phyloP scores from a whole-genome alignment of 208 protist genomes.

The Cochliopodium minus region DNA sequence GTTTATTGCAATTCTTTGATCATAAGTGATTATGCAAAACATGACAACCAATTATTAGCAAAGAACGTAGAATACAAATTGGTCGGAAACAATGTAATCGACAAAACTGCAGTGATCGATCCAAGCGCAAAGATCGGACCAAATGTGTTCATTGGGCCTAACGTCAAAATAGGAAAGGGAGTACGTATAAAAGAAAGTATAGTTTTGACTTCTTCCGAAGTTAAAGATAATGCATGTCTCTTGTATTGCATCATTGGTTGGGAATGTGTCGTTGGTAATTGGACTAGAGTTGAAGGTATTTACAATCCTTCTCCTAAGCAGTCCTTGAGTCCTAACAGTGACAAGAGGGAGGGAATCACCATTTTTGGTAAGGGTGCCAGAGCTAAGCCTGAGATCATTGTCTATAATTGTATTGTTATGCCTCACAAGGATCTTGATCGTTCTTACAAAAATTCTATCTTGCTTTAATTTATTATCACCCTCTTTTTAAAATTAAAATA shows the following conservation, averaged over 20 bases:
- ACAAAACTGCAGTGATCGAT: slow-evolving; percentile 34
- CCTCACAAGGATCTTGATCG: slow-evolving; percentile 63
- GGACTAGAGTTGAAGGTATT: slow-evolving; percentile 60
- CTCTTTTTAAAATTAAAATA: too few relatives aligned
- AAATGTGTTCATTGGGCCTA: slow-evolving; percentile 69
- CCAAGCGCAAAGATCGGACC: slow-evolving; percentile 73
- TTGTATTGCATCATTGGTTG: slow-evolving; percentile 78
- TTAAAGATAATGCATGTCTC: slow-evolving; percentile 59
- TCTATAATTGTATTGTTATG: slow-evolving; percentile 71
- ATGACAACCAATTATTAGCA: background rate
- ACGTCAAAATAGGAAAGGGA: slow-evolving; percentile 63
- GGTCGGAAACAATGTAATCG: background rate
- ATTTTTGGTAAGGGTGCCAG: slow-evolving; percentile 81
- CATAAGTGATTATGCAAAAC: background rate
- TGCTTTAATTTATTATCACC: slow-evolving; percentile 22
- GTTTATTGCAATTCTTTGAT: background rate
- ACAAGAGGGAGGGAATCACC: slow-evolving; percentile 43
- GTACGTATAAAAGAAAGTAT: slow-evolving; percentile 55
- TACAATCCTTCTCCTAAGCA: background rate
- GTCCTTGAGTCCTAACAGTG: background rate
- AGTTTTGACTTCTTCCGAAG: slow-evolving; percentile 52
- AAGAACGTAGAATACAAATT: background rate
- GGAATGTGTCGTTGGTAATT: slow-evolving; percentile 64
- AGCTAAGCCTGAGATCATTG: slow-evolving; percentile 59
- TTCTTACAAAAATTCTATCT: slow-evolving; percentile 16